Percentiles rank a stretch among this genome's conserved stretches.
These are phyloP conservation scores for Pneumocystis jirovecii DNA, from an alignment of 1,139 yeast species.

Conservation along the genomic window DNA sequence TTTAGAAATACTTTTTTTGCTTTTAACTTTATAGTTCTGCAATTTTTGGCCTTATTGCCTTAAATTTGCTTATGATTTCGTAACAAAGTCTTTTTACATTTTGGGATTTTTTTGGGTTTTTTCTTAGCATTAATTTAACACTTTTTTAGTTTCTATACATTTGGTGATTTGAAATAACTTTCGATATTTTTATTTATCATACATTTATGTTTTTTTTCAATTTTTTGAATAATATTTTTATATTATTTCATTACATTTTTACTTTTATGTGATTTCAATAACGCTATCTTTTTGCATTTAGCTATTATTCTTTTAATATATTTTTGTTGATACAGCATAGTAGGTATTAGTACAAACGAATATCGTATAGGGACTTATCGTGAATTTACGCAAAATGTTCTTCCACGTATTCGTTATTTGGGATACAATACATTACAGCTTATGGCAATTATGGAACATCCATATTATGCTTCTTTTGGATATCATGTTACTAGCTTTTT, in stretches of 20 bases:
- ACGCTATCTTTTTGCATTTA: neutral
- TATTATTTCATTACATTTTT: neutral
- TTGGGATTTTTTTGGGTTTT: too few relatives aligned
- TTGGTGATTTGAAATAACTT: too few relatives aligned
- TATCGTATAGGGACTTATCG: constrained; percentile 70
- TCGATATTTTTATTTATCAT: too few relatives aligned
- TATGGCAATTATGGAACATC: constrained; percentile 98
- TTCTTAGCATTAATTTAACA: too few relatives aligned
- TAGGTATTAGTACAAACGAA: constrained; percentile 87
- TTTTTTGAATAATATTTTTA: too few relatives aligned
- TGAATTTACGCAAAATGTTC: constrained; percentile 62
- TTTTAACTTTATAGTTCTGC: too few relatives aligned
- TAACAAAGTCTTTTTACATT: too few relatives aligned
- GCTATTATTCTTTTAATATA: neutral
- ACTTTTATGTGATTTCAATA: neutral
- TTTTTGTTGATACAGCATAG: constrained; percentile 3
- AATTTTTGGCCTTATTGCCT: too few relatives aligned
- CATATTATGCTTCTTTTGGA: constrained; percentile 94
- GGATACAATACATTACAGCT: constrained; percentile 90
- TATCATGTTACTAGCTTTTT: constrained; percentile 88
- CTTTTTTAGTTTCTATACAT: too few relatives aligned
- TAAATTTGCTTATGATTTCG: too few relatives aligned
- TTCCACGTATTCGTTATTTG: constrained; percentile 70
- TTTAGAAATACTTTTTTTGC: too few relatives aligned
- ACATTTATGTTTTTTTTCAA: too few relatives aligned